These are phyloP conservation scores for Candida jianshihensis DNA, from an alignment of 805 yeast species.

Conservation along the genomic window DNA sequence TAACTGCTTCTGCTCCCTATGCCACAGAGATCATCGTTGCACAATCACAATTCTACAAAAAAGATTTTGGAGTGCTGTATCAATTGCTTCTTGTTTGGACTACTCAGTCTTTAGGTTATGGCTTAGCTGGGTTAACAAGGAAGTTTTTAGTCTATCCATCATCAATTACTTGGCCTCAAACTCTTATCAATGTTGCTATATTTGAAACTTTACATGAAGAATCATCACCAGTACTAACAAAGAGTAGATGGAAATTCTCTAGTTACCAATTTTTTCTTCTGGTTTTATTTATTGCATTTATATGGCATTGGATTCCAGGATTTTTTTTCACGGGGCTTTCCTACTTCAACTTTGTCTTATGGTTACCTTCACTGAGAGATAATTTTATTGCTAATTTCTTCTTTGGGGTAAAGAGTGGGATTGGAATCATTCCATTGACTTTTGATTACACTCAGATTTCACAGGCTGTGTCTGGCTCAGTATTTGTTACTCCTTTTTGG, in stretches of 20 bases:
- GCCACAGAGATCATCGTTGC: conserved; percentile 52
- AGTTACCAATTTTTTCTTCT: conserved; percentile 42
- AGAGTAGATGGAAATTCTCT: conserved; percentile 55
- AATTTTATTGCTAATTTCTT: conserved; percentile 54
- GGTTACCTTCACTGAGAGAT: conserved; percentile 30
- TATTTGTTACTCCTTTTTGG: conserved; percentile 48
- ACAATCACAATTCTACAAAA: conserved; percentile 37
- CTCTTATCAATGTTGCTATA: conserved; percentile 51
- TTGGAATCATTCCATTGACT: conserved; percentile 48
- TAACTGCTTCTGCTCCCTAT: conserved; percentile 40
- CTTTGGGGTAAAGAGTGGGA: conserved; percentile 53
- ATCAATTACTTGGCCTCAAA: conserved; percentile 57
- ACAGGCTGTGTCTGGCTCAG: conserved; percentile 40
- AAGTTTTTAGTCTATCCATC: conserved; percentile 55
- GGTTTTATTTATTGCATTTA: conserved; percentile 35
- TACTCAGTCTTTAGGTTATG: conserved; percentile 60
- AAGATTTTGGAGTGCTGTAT: conserved; percentile 40
- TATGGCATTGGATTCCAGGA: conserved; percentile 65
- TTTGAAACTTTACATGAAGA: conserved; percentile 41
- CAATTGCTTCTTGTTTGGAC: conserved; percentile 45
- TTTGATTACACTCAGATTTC: conserved; percentile 52
- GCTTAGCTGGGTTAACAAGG: conserved; percentile 56
- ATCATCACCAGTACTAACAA: no score
- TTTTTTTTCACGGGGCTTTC: conserved; percentile 54
- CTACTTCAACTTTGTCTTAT: conserved; percentile 42